phyloP scores from a whole-genome alignment of 208 protist species.

The Acanthamoeba sp. region DNA sequence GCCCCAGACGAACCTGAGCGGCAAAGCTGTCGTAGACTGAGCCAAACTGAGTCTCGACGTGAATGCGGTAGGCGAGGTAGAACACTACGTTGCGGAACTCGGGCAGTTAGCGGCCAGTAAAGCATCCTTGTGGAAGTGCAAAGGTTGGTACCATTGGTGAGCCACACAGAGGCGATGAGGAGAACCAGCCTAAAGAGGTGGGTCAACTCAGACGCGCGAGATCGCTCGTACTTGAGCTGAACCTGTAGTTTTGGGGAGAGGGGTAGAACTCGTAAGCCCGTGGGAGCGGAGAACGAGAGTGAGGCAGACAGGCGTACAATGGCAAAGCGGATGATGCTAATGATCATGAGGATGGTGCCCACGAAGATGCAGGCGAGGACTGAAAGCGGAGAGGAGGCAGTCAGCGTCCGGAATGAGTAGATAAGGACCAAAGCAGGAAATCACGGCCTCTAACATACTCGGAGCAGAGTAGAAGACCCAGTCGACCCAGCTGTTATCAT shows the following conservation, averaged over 20 bases:
- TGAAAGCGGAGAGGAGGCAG: too few relatives aligned
- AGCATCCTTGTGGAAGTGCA: too few relatives aligned
- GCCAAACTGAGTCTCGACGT: background rate
- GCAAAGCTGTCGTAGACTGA: background rate
- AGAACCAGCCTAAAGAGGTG: background rate
- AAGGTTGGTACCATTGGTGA: background rate
- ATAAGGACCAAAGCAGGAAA: background rate
- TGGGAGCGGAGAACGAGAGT: too few relatives aligned
- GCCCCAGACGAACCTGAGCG: background rate
- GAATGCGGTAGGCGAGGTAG: slow-evolving; percentile 1
- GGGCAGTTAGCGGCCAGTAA: background rate
- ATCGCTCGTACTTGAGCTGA: background rate
- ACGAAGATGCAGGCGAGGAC: slow-evolving; percentile 15
- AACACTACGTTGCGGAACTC: background rate
- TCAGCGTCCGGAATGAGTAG: too few relatives aligned
- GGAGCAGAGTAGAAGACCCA: slow-evolving; percentile 52
- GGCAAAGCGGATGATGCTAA: slow-evolving; percentile 27
- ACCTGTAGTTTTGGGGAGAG: background rate
- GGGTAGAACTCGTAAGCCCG: too few relatives aligned
- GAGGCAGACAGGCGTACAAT: background rate
- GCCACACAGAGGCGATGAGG: background rate
- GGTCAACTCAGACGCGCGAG: background rate
- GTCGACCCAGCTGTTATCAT: slow-evolving; percentile 1
- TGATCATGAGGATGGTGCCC: slow-evolving; percentile 41
- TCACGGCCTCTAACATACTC: background rate